phyloP scores from a whole-genome alignment of 2,329 filamentous ascomycete genomes.

The Madurella mycetomatis region DNA sequence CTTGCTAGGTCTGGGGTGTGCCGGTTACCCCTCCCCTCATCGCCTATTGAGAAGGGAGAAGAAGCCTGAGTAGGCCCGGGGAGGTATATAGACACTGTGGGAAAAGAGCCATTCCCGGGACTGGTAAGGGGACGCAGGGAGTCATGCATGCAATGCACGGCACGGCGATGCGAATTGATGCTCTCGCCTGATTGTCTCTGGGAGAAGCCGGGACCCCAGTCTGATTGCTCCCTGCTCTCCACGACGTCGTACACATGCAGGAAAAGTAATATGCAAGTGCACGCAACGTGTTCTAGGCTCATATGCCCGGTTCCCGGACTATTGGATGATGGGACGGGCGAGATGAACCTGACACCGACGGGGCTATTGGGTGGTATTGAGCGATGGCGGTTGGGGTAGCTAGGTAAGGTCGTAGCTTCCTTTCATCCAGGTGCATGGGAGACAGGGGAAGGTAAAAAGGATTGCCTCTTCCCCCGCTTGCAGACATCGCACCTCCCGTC shows the following conservation, averaged over 20 bases:
- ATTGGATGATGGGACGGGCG: constrained; percentile 10
- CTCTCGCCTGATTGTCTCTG: neutral
- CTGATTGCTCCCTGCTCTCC: neutral
- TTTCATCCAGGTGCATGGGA: neutral
- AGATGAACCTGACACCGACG: neutral
- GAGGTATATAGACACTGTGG: neutral
- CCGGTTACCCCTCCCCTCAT: neutral
- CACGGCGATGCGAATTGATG: neutral
- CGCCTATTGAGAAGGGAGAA: neutral
- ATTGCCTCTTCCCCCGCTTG: neutral
- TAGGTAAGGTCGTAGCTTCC: neutral
- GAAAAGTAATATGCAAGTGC: constrained; percentile 6
- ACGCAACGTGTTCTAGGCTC: constrained; percentile 6
- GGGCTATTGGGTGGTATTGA: constrained; percentile 4
- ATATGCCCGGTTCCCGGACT: constrained; percentile 15
- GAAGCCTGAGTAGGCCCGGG: neutral
- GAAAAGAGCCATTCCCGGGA: neutral
- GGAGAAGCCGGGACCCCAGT: neutral
- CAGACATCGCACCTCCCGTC: neutral
- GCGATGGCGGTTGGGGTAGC: neutral
- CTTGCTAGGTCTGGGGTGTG: constrained; percentile 5
- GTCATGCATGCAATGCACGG: neutral
- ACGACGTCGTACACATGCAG: neutral
- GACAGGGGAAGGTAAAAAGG: neutral
- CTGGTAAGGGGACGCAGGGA: neutral